Conservation (phyloP, 106 monocot genomes). For the Dendrobium officinale region DNA sequence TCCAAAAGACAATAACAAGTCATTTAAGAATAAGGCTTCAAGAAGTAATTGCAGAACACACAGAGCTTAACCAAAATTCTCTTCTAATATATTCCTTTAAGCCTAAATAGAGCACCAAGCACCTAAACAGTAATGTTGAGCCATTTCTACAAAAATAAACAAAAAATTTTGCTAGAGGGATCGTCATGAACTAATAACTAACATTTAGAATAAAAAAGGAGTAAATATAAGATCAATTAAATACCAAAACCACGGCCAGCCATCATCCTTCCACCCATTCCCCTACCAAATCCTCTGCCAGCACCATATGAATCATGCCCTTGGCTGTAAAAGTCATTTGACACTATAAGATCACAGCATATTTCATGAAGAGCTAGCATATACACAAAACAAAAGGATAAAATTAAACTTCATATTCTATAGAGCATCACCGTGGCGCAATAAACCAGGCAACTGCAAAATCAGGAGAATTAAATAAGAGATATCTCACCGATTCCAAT, state of each 20-base stretch:
- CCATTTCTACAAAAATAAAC: not conserved
- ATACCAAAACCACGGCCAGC: slow-evolving; percentile 85
- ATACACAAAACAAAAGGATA: not conserved
- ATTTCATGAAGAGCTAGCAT: not conserved
- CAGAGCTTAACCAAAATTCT: not conserved
- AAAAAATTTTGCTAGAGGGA: not conserved
- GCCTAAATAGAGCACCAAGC: not conserved
- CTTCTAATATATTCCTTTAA: not conserved
- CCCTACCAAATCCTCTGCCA: slow-evolving; percentile 94
- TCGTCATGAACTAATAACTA: not conserved
- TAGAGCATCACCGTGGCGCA: not conserved
- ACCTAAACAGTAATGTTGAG: not conserved
- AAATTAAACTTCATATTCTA: not conserved
- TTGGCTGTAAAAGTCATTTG: slow-evolving; percentile 37
- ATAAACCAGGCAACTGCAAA: not conserved
- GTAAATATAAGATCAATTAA: not conserved
- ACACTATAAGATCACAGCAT: slow-evolving; percentile 6
- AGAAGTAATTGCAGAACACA: not conserved
- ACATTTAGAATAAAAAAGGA: not conserved
- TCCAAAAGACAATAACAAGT: not conserved
- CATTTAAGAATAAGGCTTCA: not conserved
- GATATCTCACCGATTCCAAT: slow-evolving; percentile 62
- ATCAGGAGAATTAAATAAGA: not conserved
- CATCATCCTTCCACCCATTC: slow-evolving; percentile 81
- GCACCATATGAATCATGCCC: slow-evolving; percentile 55